Evolutionary conservation across 2,329 filamentous ascomycete species (phyloP), one percentile per base, ranked within the genome.

Genomic region (Bipolaris cookei): DNA sequence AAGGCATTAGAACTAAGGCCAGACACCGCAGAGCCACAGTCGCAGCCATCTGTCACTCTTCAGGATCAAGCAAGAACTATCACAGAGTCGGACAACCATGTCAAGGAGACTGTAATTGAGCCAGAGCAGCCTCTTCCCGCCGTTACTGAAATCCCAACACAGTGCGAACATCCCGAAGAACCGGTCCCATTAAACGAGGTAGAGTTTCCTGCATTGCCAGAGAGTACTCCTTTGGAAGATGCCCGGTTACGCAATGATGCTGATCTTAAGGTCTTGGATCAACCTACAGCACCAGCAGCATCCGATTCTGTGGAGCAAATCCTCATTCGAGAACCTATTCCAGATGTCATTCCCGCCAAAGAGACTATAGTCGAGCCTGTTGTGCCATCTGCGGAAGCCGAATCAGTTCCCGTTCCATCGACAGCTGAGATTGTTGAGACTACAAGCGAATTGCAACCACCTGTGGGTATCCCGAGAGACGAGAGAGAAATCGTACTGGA

Each of bases 401-500:
- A 62, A 34, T 37, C 52, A 21, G 35, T 25, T n/a, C 6, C 20
- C 4, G 8, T 37, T 14, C 20, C 39, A 28, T 21, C 35, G 3
- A 28, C 20, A 25, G 3, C 20, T 16, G 30, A 25, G 7, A 10
- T 43, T 25, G n/a, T 34, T n/a, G 62, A 66, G 30, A 23, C 51
- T 35, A 53, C n/a, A 30, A 35, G 46, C 8, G 52, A 60, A 54
- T 37, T 43, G 16, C 52, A 43, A 37, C 16, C 32, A 25, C 20
- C 44, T 30, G 53, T 49, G 16, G 53, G 62, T 10, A 28, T 35
- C 16, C 21, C 32, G n/a, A 57, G 57, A 23, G 53, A 61, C 14
- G 51, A 63, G 21, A 46, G 54, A 32, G 62, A 65, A 39, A 61
- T 64, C 38, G 59, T 58, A 6, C 58, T 56, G 59, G 63, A 54